Evolutionary conservation across 23 red algal genomes (phyloP).

Genomic region (Gracilariopsis chorda): DNA sequence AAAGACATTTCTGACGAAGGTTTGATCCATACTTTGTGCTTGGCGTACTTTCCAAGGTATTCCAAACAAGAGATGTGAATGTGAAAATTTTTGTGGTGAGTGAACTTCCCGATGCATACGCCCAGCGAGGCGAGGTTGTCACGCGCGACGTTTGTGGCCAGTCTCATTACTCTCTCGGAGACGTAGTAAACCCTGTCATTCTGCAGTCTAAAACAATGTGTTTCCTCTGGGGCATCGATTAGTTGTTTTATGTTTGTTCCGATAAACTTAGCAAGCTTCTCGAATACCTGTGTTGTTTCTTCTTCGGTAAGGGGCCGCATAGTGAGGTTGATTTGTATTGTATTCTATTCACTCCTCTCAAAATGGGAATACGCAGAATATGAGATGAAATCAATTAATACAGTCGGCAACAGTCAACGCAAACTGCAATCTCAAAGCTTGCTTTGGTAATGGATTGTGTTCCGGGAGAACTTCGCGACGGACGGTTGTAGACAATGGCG

Average conservation of each 20-base stretch:
- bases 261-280: conserved; percentile 91
- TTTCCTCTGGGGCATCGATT: conserved; percentile 60
- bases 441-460: too few species aligned
- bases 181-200: conserved; percentile 96
- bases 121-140: conserved; percentile 78
- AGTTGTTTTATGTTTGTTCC: conserved; percentile 90
- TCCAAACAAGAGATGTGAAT: conserved; percentile 79
- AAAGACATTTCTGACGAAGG: conserved; percentile 93
- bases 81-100: conserved; percentile 95
- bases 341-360: too few species aligned
- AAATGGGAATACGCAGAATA: too few species aligned
- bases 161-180: conserved; percentile 62
- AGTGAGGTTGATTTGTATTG: too few species aligned
- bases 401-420: too few species aligned
- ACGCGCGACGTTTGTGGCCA: conserved; percentile 68
- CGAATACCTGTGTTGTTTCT: conserved; percentile 88
- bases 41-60: conserved; percentile 72
- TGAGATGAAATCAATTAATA: too few species aligned
- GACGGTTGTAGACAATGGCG: too few species aligned
- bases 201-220: conserved; percentile 86
- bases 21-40: conserved; percentile 96
- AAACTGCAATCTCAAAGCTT: too few species aligned
- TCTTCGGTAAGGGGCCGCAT: conserved; percentile 98
- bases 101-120: conserved; percentile 96
- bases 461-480: too few species aligned